Evolutionary conservation across 202 grass and related monocot genomes (phyloP), one percentile per base, ranked within the genome.

Genomic region (Schoenoplectus tabernaemontani): DNA sequence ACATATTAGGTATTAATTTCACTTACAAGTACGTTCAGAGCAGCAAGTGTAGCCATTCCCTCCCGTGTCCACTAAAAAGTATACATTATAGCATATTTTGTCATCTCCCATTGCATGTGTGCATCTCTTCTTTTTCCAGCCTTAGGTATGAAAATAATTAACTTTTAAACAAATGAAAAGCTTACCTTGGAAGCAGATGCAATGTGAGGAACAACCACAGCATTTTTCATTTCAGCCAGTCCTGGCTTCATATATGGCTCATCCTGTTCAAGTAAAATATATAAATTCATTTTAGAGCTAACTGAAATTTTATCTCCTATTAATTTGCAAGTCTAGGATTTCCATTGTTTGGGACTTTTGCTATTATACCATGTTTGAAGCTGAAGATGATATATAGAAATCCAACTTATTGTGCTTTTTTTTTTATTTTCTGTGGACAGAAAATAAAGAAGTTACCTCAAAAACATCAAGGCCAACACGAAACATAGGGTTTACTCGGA

Each of bases 201-300:
- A 38, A 97, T 94, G 85, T 94, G 95, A 47, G 95, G 95, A 30
- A 94, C 91, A 17, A 98, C 81, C 3, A 98, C 81, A 0, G 91
- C 91, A 22, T 98, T 98, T 84, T 92, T 98, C 89, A 86, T 83
- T 69, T 98, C 95, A 20, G 89, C 89, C 3, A 97, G 75, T 36
- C 95, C 95, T 2, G 91, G 91, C 53, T 97, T 97, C 91, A 97
- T 93, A 86, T 76, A 85, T 32, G 94, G 91, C 64, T 98, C 95
- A 76, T 94, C 95, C 95, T 94, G 73, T 83, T 77, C 33, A 64
- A 67, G 9, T 76, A 38, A 44, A 11, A 67, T 74, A 57, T 42
- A 71, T 9, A 26, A 57, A 15, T 32, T 57, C 48, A 57, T 82
- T 71, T 57, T 32, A 26, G 51, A 26, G 22, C 10, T 10, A 53